Conservation (phyloP, 139 green algal species). For the Tetradesmus obliquus region DNA sequence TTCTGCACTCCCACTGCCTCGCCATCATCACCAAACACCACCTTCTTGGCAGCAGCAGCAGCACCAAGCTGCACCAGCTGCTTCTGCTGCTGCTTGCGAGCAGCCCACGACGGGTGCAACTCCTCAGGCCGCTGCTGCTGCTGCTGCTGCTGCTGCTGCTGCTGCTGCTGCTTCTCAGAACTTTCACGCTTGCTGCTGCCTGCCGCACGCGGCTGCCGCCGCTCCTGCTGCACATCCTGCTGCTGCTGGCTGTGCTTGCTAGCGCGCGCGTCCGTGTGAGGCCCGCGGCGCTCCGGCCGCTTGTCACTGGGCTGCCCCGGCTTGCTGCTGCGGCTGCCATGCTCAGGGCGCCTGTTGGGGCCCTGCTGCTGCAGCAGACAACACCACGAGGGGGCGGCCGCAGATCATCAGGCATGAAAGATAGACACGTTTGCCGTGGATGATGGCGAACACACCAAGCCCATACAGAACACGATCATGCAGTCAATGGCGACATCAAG, state of each 20-base stretch:
- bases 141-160: slow-evolving; percentile 4
- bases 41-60: slow-evolving; percentile 24
- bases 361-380: neutral
- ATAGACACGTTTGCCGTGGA: too few relatives aligned
- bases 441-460: too few relatives aligned
- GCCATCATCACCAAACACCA: slow-evolving; percentile 46
- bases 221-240: neutral
- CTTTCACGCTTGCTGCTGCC: neutral
- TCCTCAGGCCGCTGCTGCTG: slow-evolving; percentile 2
- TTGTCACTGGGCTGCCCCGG: neutral
- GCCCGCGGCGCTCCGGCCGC: neutral
- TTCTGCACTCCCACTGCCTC: neutral
- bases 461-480: too few relatives aligned
- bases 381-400: neutral
- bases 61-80: slow-evolving; percentile 12
- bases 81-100: slow-evolving; percentile 44
- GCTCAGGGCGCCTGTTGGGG: neutral
- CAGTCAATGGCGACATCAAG: too few relatives aligned
- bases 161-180: neutral
- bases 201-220: neutral
- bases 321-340: too few relatives aligned
- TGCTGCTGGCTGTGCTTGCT: neutral
- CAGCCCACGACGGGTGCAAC: slow-evolving; percentile 46
- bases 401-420: neutral
- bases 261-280: too few relatives aligned